phyloP scores from a whole-genome alignment of 768 basidiomycete genomes.

The Russula brevipes region DNA sequence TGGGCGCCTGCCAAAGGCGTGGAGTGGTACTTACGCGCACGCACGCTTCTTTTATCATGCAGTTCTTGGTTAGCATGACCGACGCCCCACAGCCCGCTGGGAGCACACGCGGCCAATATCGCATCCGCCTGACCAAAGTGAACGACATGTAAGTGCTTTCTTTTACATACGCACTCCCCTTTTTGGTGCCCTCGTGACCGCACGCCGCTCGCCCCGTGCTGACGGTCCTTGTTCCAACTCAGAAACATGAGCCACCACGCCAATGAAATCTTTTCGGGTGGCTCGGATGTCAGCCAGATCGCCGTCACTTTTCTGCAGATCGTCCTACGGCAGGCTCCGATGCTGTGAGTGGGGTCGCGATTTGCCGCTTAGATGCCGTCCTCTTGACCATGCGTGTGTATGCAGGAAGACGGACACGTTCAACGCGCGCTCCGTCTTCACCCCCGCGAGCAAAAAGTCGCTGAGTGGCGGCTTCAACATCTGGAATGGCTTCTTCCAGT shows the following conservation, averaged over 20 bases:
- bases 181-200: too few species aligned
- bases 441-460: conserved; percentile 4
- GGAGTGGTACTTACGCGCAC: not conserved
- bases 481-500: conserved; percentile 25
- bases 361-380: too few species aligned
- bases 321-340: conserved; percentile 22
- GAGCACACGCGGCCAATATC: conserved; percentile 17
- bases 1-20: not conserved
- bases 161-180: not conserved
- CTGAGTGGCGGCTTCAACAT: conserved; percentile 23
- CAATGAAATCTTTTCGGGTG: conserved; percentile 14
- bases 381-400: not conserved
- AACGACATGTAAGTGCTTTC: conserved; percentile 13
- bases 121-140: conserved; percentile 18
- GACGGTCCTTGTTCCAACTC: not conserved
- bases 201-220: not conserved
- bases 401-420: conserved; percentile 15
- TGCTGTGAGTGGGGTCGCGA: conserved; percentile 13
- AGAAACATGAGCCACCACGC: conserved; percentile 12
- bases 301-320: conserved; percentile 20
- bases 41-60: not conserved
- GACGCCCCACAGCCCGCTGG: conserved; percentile 10
- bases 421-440: conserved; percentile 23
- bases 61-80: conserved; percentile 17
- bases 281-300: conserved; percentile 6